Evolutionary conservation across 2,329 filamentous ascomycete species (phyloP).

Genomic region (Phoma sp.): DNA sequence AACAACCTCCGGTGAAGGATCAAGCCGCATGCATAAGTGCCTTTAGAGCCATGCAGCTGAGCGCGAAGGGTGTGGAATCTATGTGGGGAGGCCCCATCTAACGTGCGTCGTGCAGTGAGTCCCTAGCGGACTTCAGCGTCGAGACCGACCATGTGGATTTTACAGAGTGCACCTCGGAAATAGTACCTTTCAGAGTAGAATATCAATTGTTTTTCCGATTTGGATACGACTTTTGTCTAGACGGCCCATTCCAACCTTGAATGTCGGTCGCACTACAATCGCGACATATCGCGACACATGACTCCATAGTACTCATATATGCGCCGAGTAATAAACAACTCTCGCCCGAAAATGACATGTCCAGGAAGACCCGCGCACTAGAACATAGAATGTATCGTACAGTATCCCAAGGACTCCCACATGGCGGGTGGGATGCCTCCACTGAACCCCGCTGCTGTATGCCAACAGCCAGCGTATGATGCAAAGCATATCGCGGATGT

Average conservation of each 20-base stretch:
- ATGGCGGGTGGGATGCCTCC: constrained; percentile 19
- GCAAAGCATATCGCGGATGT: constrained; percentile 39
- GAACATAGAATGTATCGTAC: constrained; percentile 38
- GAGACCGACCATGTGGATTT: constrained; percentile 4
- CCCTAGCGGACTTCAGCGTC: constrained; percentile 2
- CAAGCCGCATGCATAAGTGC: constrained; percentile 15
- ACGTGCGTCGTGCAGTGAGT: constrained; percentile 8
- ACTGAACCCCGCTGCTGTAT: constrained; percentile 18
- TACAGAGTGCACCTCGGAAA: not conserved
- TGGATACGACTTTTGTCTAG: constrained; percentile 16
- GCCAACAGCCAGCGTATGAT: constrained; percentile 30
- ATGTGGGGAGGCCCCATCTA: constrained; percentile 18
- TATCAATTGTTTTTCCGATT: constrained; percentile 29
- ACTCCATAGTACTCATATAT: constrained; percentile 14
- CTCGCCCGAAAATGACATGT: constrained; percentile 27
- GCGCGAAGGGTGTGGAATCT: constrained; percentile 9
- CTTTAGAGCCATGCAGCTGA: constrained; percentile 14
- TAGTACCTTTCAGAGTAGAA: constrained; percentile 4
- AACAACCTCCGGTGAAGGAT: constrained; percentile 27
- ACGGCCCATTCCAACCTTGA: constrained; percentile 14
- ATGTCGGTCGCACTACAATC: constrained; percentile 16
- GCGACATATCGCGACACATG: constrained; percentile 18
- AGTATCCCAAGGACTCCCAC: constrained; percentile 27
- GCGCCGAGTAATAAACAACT: constrained; percentile 40
- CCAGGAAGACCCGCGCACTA: constrained; percentile 29